Evolutionary conservation across 2,329 filamentous ascomycete species (phyloP), one percentile per base, ranked within the genome.

Genomic region (Geoglossum cookeanum): DNA sequence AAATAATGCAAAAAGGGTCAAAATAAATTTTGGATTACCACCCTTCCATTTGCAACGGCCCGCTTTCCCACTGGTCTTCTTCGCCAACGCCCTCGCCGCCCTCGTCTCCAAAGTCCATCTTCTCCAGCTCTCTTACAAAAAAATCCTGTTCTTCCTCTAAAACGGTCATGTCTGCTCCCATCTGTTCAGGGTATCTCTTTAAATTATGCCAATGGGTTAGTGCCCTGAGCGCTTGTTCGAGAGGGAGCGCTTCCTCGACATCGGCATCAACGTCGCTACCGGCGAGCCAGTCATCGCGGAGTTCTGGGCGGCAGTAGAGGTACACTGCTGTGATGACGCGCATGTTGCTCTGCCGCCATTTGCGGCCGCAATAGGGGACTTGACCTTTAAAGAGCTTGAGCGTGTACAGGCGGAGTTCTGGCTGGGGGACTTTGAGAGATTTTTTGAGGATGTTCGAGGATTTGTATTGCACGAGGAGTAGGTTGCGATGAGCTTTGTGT

Each of bases 291-390:
- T 96, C 92, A 66, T 98, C 92, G 33, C 91, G 79, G 51, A 98
- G 76, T 68, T 97, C 91, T 0, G 91, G 91, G 6, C 89, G 79
- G 66, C 91, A 95, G 71, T 95, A 87, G 54, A 98, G 75, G 69
- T 96, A 98, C 1, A 98, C 87, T 3, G 90, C 89, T 0, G 92
- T 98, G 66, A 98, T 98, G 65, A 97, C 90, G 57, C 91, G 86
- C 92, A 98, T 98, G 70, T 98, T 97, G 63, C 83, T 83, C 72
- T 97, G 92, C 13, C 92, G 83, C 92, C 92, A 98, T 72, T 98
- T 98, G 48, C 92, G 84, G 27, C 92, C 91, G 69, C 91, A 97
- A 74, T 95, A 98, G 0, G 92, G 92, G 3, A 98, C 92, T 70
- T 98, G 92, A 60, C 89, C 92, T 71, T 98, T 98, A 81, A 97